Percentiles rank a stretch among this genome's conserved stretches.
Conservation (phyloP, 768 basidiomycete genomes). For the Pleurotus djamor region DNA sequence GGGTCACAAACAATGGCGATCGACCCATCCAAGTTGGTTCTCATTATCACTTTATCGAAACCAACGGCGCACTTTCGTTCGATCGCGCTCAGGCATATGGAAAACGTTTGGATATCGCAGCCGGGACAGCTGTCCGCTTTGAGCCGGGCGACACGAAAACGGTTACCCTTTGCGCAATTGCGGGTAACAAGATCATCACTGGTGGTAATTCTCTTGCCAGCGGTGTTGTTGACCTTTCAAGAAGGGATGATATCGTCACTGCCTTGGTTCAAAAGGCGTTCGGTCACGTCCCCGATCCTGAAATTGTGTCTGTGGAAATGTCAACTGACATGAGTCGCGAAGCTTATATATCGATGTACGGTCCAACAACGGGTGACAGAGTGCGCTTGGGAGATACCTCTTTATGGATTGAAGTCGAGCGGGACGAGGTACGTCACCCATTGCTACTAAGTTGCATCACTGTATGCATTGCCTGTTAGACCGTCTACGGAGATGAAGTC, state of each 20-base stretch:
- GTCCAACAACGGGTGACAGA: slow-evolving; percentile 90
- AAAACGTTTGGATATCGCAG: slow-evolving; percentile 87
- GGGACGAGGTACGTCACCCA: slow-evolving; percentile 58
- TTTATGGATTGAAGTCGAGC: slow-evolving; percentile 92
- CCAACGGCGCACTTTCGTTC: slow-evolving; percentile 77
- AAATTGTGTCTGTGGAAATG: slow-evolving; percentile 43
- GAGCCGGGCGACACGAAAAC: slow-evolving; percentile 91
- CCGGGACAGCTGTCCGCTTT: slow-evolving; percentile 95
- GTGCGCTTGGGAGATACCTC: slow-evolving; percentile 86
- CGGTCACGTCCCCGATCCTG: slow-evolving; percentile 66
- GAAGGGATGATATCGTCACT: slow-evolving; percentile 45
- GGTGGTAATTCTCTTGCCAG: slow-evolving; percentile 81
- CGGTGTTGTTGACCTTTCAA: slow-evolving; percentile 42
- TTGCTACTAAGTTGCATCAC: not conserved
- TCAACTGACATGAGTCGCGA: slow-evolving; percentile 65
- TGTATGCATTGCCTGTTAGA: slow-evolving; percentile 33
- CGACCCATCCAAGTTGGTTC: slow-evolving; percentile 95
- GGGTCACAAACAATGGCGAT: slow-evolving; percentile 90
- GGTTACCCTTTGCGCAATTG: slow-evolving; percentile 78
- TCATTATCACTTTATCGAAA: slow-evolving; percentile 93
- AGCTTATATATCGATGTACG: slow-evolving; percentile 91
- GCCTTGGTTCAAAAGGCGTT: slow-evolving; percentile 62
- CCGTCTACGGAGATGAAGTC: slow-evolving; percentile 92
- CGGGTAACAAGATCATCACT: slow-evolving; percentile 65
- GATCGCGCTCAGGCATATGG: slow-evolving; percentile 82